Evolutionary conservation across 2,329 filamentous ascomycete species (phyloP).

Genomic region (Cladosporium austrohemisphaericum): DNA sequence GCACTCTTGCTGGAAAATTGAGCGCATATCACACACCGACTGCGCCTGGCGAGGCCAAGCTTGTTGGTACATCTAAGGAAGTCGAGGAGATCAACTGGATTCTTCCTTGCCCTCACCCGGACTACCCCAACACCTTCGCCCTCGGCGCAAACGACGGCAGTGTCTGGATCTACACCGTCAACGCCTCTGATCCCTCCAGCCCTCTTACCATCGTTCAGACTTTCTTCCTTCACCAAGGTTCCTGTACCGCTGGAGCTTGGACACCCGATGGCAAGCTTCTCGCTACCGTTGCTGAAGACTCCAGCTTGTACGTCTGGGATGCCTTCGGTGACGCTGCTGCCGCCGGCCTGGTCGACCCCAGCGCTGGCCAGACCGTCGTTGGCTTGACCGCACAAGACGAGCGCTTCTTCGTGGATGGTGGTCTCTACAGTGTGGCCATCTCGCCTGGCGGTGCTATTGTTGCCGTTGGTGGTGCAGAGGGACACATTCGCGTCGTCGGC

Average conservation of each 20-base stretch:
- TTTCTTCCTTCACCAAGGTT: slow-evolving; percentile 83
- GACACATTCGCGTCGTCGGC: slow-evolving; percentile 78
- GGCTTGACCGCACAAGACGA: slow-evolving; percentile 77
- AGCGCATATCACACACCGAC: slow-evolving; percentile 48
- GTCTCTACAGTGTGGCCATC: slow-evolving; percentile 81
- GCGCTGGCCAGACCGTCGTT: slow-evolving; percentile 61
- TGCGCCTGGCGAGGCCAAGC: slow-evolving; percentile 38
- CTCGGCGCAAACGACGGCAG: slow-evolving; percentile 86
- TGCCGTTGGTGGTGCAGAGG: slow-evolving; percentile 82
- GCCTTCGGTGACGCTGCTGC: slow-evolving; percentile 75
- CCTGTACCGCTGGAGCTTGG: slow-evolving; percentile 89
- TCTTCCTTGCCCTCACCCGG: slow-evolving; percentile 64
- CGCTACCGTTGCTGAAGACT: slow-evolving; percentile 84
- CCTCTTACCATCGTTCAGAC: slow-evolving; percentile 80
- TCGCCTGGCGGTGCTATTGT: slow-evolving; percentile 75
- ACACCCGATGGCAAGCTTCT: slow-evolving; percentile 81
- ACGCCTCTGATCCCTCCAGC: slow-evolving; percentile 56
- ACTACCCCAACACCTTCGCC: slow-evolving; percentile 75
- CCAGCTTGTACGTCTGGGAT: slow-evolving; percentile 87
- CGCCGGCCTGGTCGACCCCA: slow-evolving; percentile 52
- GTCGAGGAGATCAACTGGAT: slow-evolving; percentile 97
- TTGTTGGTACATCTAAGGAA: slow-evolving; percentile 76
- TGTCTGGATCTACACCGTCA: slow-evolving; percentile 93
- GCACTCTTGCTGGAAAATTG: slow-evolving; percentile 80
- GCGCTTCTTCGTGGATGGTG: slow-evolving; percentile 86